phyloP scores from a whole-genome alignment of 768 basidiomycete species.

The Sarcodon sp. region DNA sequence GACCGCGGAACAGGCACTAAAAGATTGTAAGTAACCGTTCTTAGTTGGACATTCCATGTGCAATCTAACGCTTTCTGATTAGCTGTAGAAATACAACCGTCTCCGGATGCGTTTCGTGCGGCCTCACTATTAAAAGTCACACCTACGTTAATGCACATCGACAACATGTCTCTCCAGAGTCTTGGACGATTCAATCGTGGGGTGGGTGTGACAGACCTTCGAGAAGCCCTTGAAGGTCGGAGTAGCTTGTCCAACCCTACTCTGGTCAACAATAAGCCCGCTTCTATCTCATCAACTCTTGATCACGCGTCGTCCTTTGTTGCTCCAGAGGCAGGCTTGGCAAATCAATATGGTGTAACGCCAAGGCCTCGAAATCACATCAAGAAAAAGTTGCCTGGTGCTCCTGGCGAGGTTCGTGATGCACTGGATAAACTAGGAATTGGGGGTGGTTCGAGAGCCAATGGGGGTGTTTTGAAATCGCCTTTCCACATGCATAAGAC shows the following conservation, averaged over 20 bases:
- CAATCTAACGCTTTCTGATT: not conserved
- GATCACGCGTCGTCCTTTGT: not conserved
- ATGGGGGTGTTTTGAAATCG: slow-evolving; percentile 25
- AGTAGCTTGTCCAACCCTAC: slow-evolving; percentile 73
- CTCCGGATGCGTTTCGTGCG: slow-evolving; percentile 44
- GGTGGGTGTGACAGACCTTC: slow-evolving; percentile 78
- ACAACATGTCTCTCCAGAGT: slow-evolving; percentile 82
- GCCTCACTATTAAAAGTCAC: slow-evolving; percentile 75
- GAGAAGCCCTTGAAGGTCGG: slow-evolving; percentile 82
- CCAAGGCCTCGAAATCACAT: slow-evolving; percentile 35
- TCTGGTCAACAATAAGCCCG: slow-evolving; percentile 40
- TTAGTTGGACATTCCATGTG: not conserved
- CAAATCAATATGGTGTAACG: slow-evolving; percentile 15
- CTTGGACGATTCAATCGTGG: slow-evolving; percentile 66
- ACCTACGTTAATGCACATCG: slow-evolving; percentile 81
- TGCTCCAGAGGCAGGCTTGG: not conserved
- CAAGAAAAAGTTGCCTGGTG: slow-evolving; percentile 28
- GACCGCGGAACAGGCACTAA: slow-evolving; percentile 65
- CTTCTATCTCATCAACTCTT: slow-evolving; percentile 51
- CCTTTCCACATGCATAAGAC: not conserved
- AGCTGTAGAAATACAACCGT: slow-evolving; percentile 44
- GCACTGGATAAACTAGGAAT: slow-evolving; percentile 77
- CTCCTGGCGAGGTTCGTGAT: slow-evolving; percentile 62
- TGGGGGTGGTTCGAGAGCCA: slow-evolving; percentile 23
- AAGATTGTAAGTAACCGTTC: slow-evolving; percentile 47